Percentiles rank a stretch among this genome's conserved stretches.
Conservation (phyloP, 768 basidiomycete genomes). For the Wakefieldia striispora region DNA sequence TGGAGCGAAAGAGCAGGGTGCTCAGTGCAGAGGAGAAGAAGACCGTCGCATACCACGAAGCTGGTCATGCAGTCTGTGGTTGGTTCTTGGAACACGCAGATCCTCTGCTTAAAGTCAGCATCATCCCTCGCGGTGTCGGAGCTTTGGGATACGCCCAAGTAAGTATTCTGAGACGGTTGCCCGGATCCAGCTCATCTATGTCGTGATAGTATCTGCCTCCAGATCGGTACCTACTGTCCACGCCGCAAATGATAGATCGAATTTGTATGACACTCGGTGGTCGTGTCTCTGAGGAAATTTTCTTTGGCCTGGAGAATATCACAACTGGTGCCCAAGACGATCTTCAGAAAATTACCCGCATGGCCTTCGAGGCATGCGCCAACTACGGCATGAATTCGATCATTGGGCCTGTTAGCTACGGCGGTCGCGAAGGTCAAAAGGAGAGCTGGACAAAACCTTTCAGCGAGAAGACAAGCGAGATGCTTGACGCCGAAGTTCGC, state of each 20-base stretch:
- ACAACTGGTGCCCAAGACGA: slow-evolving; percentile 99
- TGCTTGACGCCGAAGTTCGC: slow-evolving; percentile 87
- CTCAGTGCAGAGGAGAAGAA: slow-evolving; percentile 96
- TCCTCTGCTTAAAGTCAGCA: slow-evolving; percentile 95
- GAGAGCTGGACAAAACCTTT: slow-evolving; percentile 97
- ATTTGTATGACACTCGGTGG: slow-evolving; percentile 99
- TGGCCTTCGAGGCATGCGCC: slow-evolving; percentile 95
- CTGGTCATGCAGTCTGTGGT: slow-evolving; percentile 96
- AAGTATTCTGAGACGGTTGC: slow-evolving; percentile 15
- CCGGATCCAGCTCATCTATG: slow-evolving; percentile 7
- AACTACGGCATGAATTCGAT: slow-evolving; percentile 96
- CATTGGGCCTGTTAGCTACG: slow-evolving; percentile 96
- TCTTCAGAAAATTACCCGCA: slow-evolving; percentile 94
- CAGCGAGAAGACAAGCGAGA: slow-evolving; percentile 95
- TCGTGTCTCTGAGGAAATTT: slow-evolving; percentile 97
- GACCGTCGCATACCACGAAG: slow-evolving; percentile 98
- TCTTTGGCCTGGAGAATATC: slow-evolving; percentile 88
- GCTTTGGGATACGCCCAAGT: slow-evolving; percentile 97
- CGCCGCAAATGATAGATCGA: slow-evolving; percentile 90
- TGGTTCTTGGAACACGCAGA: slow-evolving; percentile 99
- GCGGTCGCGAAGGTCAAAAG: slow-evolving; percentile 77
- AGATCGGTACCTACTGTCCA: slow-evolving; percentile 93
- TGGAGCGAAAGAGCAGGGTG: slow-evolving; percentile 94
- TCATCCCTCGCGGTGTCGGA: slow-evolving; percentile 95
- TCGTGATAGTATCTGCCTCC: slow-evolving; percentile 79